Conservation (phyloP, 1,284 basidiomycete species). For the Ganoderma meredithae region DNA sequence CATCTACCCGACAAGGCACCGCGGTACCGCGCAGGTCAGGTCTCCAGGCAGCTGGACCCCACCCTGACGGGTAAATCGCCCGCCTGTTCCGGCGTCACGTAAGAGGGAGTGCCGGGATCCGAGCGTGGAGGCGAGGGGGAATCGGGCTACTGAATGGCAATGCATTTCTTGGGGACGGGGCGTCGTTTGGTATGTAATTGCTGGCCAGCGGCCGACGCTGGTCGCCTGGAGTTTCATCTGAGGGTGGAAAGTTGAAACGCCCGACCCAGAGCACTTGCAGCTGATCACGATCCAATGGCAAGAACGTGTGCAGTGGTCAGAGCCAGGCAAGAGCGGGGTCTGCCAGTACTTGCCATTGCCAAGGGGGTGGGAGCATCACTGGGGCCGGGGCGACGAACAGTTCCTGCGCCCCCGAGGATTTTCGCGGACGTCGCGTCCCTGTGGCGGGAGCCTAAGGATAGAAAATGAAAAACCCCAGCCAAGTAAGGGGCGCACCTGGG, state of each 20-base stretch:
- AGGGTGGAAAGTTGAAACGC: background rate
- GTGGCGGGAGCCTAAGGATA: background rate
- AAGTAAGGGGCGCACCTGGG: background rate
- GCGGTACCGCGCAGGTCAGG: background rate
- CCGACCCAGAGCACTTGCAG: background rate
- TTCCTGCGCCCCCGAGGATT: background rate
- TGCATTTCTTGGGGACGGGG: background rate
- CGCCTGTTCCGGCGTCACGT: background rate
- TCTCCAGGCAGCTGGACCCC: background rate
- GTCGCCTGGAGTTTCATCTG: background rate
- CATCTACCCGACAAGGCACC: conserved; percentile 7
- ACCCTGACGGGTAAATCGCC: background rate
- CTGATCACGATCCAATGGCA: background rate
- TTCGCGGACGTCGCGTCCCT: background rate
- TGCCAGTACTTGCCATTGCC: background rate
- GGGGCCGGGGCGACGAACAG: background rate
- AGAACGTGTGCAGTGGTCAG: background rate
- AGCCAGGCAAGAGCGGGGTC: background rate
- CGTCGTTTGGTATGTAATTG: no score
- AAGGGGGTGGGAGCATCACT: background rate
- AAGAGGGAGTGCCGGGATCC: background rate
- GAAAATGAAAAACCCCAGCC: background rate
- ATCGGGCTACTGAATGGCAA: background rate
- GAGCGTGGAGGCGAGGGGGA: background rate
- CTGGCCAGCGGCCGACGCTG: no score